Evolutionary conservation across 2,329 filamentous ascomycete genomes (phyloP).

Genomic region (Chaetomium strumarium): DNA sequence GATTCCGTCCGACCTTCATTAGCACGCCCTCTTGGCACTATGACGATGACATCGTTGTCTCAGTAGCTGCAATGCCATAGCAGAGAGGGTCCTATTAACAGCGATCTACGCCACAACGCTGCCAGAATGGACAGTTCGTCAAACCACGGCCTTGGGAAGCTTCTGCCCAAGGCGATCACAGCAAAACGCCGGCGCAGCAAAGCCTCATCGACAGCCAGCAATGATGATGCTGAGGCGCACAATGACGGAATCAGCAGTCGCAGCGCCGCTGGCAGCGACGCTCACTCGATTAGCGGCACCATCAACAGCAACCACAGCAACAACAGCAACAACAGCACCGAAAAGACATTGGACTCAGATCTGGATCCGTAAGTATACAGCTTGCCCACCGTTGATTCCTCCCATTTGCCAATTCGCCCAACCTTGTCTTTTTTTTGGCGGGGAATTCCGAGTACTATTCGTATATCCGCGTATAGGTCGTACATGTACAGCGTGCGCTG

Average conservation of each 20-base stretch:
- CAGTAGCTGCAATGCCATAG: background rate
- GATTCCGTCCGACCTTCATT: too few relatives aligned
- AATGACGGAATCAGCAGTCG: constrained; percentile 34
- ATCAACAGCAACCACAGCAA: background rate
- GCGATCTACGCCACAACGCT: too few relatives aligned
- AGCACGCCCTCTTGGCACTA: background rate
- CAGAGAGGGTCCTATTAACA: background rate
- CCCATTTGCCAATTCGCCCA: constrained; percentile 13
- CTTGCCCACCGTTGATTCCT: background rate
- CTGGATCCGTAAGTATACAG: constrained; percentile 39
- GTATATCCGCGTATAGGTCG: constrained; percentile 11
- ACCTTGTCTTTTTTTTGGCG: constrained; percentile 15
- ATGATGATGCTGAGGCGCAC: constrained; percentile 19
- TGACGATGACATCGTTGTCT: constrained; percentile 8
- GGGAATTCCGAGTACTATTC: constrained; percentile 3
- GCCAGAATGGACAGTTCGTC: constrained; percentile 22
- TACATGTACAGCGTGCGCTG: background rate
- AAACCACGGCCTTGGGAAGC: constrained; percentile 41
- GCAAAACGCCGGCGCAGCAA: constrained; percentile 45
- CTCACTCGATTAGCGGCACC: constrained; percentile 15
- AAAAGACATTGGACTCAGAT: constrained; percentile 38
- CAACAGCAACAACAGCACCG: constrained; percentile 11
- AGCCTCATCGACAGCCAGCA: constrained; percentile 38
- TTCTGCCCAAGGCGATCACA: constrained; percentile 47
- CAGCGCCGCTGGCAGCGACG: constrained; percentile 35